These are phyloP conservation scores for Hyaloperonospora brassicae DNA, from an alignment of 352 stramenopile genomes.

Conservation along the genomic window DNA sequence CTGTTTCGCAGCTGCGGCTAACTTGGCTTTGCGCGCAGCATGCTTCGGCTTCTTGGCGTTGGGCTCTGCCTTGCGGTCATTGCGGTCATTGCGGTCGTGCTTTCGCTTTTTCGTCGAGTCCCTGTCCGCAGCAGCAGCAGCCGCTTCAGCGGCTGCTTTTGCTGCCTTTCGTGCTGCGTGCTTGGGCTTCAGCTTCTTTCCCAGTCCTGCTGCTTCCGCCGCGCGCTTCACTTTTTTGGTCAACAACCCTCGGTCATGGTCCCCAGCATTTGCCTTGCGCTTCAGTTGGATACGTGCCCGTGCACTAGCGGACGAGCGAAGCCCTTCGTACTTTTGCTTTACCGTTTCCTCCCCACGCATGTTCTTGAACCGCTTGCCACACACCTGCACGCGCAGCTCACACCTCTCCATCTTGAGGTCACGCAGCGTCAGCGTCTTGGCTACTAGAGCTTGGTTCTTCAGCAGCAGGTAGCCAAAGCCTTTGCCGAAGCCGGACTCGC, in stretches of 20 bases:
- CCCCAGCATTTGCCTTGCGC: constrained; percentile 30
- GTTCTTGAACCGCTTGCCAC: constrained; percentile 82
- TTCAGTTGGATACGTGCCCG: constrained; percentile 58
- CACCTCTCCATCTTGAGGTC: constrained; percentile 62
- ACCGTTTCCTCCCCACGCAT: constrained; percentile 44
- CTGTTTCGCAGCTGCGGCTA: constrained; percentile 37
- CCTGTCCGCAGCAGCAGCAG: constrained; percentile 2
- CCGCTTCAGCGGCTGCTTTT: constrained; percentile 21
- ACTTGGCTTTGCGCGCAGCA: constrained; percentile 50
- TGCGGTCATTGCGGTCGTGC: constrained; percentile 17
- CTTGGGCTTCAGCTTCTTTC: constrained; percentile 57
- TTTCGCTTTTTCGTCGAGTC: constrained; percentile 28
- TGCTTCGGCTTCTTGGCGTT: constrained; percentile 70
- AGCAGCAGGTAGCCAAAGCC: constrained; percentile 89
- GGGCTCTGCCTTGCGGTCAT: constrained; percentile 20
- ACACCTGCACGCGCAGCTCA: constrained; percentile 68
- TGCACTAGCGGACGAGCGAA: constrained; percentile 43
- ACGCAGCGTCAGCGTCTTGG: constrained; percentile 61
- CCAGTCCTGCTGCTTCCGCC: constrained; percentile 12
- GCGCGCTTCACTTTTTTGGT: constrained; percentile 33
- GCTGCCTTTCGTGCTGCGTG: constrained; percentile 43
- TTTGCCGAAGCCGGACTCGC: constrained; percentile 84
- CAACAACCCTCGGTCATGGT: constrained; percentile 5
- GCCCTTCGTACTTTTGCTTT: constrained; percentile 54
- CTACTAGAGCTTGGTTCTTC: constrained; percentile 49